Conservation (phyloP, 2,329 filamentous ascomycete species). For the Penicillium sp. region DNA sequence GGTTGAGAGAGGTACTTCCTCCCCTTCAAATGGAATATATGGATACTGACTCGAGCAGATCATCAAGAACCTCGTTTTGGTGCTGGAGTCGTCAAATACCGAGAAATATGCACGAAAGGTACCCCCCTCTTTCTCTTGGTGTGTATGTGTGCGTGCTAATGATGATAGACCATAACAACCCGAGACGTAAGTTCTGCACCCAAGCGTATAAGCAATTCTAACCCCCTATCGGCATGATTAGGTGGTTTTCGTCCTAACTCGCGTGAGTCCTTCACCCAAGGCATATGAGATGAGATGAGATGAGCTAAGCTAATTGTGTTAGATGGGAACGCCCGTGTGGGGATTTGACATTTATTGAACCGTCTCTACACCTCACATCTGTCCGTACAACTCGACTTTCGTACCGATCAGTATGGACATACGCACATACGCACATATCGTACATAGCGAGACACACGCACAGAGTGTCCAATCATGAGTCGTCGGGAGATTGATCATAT, state of each 20-base stretch:
- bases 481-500: too few species aligned
- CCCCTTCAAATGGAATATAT: neutral
- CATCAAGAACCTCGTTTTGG: constrained; percentile 19
- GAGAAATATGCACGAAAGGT: constrained; percentile 16
- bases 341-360: constrained; percentile 7
- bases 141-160: neutral
- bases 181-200: constrained; percentile 16
- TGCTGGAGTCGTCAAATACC: constrained; percentile 20
- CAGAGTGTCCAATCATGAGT: too few species aligned
- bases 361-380: too few species aligned
- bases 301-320: too few species aligned
- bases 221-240: too few species aligned
- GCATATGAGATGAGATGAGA: neutral
- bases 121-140: neutral
- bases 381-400: too few species aligned
- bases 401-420: too few species aligned
- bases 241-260: neutral
- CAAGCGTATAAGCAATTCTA: too few species aligned
- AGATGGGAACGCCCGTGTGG: constrained; percentile 9
- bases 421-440: too few species aligned
- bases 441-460: too few species aligned
- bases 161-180: constrained; percentile 17
- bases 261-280: constrained; percentile 1
- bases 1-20: constrained; percentile 17
- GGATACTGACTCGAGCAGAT: constrained; percentile 18